Evolutionary conservation across 2,329 filamentous ascomycete genomes (phyloP).

Genomic region (Aspergillus ibericus): DNA sequence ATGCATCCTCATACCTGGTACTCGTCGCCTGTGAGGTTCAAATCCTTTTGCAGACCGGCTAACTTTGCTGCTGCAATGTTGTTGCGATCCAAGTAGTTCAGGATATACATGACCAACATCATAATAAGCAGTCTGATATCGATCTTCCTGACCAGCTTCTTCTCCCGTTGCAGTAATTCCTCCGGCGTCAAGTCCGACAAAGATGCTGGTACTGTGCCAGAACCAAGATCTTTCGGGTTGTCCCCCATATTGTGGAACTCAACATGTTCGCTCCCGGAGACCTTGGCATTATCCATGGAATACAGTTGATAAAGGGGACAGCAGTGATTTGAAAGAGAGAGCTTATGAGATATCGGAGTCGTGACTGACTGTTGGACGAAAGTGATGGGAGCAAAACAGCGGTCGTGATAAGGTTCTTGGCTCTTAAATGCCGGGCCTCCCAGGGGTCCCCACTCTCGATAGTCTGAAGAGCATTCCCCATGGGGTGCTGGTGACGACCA

Average conservation of each 20-base stretch:
- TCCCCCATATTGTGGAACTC: neutral
- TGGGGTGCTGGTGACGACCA: neutral
- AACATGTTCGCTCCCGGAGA: neutral
- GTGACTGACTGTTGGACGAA: neutral
- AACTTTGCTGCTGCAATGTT: conserved; percentile 44
- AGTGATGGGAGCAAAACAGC: neutral
- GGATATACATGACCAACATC: conserved; percentile 28
- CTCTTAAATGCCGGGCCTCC: neutral
- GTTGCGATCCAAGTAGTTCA: conserved; percentile 45
- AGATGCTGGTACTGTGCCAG: neutral
- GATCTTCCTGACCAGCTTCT: neutral
- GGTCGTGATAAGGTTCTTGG: neutral
- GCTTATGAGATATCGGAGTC: no score
- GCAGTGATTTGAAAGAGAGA: no score
- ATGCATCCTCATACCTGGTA: neutral
- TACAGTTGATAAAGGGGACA: no score
- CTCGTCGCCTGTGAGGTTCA: conserved; percentile 28
- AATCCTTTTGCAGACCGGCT: conserved; percentile 40
- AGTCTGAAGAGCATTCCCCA: neutral
- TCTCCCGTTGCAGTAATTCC: neutral
- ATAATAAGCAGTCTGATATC: neutral
- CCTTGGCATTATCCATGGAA: neutral
- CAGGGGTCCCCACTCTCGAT: neutral
- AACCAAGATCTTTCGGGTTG: neutral
- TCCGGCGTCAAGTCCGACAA: neutral